A percentile compares a stretch with the other conserved stretches of the same genome.
Evolutionary conservation across 257 asterid genomes (phyloP).

Genomic region (Nicotiana attenuata): DNA sequence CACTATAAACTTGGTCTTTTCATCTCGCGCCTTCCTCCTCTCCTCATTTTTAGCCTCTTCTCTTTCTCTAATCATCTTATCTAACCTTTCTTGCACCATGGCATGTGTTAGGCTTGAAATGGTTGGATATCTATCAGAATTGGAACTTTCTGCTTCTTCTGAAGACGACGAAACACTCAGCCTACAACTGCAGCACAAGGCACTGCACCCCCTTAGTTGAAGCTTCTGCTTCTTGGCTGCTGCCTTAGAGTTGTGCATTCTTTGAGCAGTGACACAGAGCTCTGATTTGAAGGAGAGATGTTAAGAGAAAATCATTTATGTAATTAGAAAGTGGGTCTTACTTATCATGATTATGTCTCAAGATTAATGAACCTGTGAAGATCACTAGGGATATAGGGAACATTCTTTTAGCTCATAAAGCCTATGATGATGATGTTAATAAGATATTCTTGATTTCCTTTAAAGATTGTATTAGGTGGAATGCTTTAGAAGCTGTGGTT

Average conservation of each 20-base stretch:
- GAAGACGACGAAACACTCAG: slow-evolving; percentile 49
- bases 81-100: slow-evolving; percentile 74
- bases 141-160: slow-evolving; percentile 48
- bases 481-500: slow-evolving; percentile 37
- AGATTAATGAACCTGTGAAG: slow-evolving; percentile 26
- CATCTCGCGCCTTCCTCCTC: slow-evolving; percentile 23
- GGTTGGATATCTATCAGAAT: slow-evolving; percentile 30
- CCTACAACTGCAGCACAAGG: slow-evolving; percentile 60
- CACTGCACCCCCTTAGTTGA: slow-evolving; percentile 33
- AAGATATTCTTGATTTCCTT: slow-evolving; percentile 29
- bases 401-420: slow-evolving; percentile 26
- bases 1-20: slow-evolving; percentile 43
- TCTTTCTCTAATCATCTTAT: slow-evolving; percentile 52
- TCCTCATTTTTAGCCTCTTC: slow-evolving; percentile 23
- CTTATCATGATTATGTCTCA: slow-evolving; percentile 52
- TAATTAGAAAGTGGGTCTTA: slow-evolving; percentile 30
- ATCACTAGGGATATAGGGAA: slow-evolving; percentile 23
- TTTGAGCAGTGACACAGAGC: slow-evolving; percentile 24
- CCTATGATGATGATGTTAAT: slow-evolving; percentile 22
- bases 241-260: slow-evolving; percentile 36
- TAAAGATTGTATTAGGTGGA: slow-evolving; percentile 45
- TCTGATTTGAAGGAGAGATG: slow-evolving; percentile 25
- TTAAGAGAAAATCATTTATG: slow-evolving; percentile 32
- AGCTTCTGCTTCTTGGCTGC: slow-evolving; percentile 41
- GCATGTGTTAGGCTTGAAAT: slow-evolving; percentile 70